A percentile compares a stretch with the other conserved stretches of the same genome.
These are phyloP conservation scores for Ceratobasidium sp. DNA, from an alignment of 1,284 basidiomycete genomes.

Conservation along the genomic window DNA sequence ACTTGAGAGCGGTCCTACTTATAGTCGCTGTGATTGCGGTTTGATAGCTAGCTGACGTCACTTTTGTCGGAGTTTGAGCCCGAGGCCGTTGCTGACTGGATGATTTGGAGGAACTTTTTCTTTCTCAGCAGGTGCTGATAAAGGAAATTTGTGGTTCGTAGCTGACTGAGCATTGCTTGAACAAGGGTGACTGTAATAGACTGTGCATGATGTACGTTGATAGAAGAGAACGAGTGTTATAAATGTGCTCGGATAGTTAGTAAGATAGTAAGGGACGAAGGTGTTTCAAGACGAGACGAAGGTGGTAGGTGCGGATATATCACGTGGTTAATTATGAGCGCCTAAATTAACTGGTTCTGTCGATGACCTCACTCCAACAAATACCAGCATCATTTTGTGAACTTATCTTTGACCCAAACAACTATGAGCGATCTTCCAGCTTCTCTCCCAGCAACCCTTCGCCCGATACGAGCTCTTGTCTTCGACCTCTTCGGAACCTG, in stretches of 20 bases:
- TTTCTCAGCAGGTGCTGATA: not conserved
- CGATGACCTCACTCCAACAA: slow-evolving; percentile 1
- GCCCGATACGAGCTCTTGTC: slow-evolving; percentile 47
- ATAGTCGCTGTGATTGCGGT: not conserved
- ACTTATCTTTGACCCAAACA: not conserved
- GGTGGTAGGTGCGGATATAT: too few species aligned
- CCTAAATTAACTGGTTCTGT: slow-evolving; percentile 3
- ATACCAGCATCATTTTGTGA: not conserved
- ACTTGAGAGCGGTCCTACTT: not conserved
- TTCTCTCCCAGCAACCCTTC: slow-evolving; percentile 25
- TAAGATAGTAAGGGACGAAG: not conserved
- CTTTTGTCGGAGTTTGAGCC: not conserved
- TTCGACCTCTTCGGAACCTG: slow-evolving; percentile 53
- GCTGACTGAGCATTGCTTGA: not conserved
- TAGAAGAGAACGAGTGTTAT: not conserved
- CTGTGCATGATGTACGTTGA: too few species aligned
- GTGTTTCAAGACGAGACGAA: not conserved
- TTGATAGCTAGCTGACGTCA: not conserved
- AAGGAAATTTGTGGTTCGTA: not conserved
- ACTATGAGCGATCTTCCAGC: slow-evolving; percentile 19
- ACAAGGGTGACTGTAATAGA: not conserved
- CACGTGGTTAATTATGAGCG: not conserved
- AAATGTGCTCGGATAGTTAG: not conserved
- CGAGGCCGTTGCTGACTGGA: slow-evolving; percentile 3
- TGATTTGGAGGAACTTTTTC: not conserved